phyloP scores from a whole-genome alignment of 495 filamentous ascomycete genomes.

The Hyaloscypha finlandica region DNA sequence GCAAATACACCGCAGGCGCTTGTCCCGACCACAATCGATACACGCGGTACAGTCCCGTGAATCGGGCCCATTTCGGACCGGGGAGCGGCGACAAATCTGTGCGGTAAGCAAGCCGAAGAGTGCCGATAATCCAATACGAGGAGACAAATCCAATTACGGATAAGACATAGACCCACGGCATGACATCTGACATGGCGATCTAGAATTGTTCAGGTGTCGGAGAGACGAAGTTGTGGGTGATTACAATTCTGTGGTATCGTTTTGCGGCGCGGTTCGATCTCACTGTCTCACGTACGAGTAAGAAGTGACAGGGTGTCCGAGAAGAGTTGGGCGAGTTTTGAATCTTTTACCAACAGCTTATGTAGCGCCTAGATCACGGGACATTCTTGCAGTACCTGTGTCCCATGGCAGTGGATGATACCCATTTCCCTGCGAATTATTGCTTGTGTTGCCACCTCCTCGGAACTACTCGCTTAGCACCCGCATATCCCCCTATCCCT shows the following conservation, averaged over 20 bases:
- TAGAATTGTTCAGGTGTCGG: background rate
- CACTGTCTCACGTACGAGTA: no score
- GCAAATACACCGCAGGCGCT: constrained; percentile 46
- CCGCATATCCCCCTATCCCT: background rate
- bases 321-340: no score
- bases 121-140: background rate
- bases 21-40: constrained; percentile 38
- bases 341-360: no score
- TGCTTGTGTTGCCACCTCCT: background rate
- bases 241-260: background rate
- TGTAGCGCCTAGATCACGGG: no score
- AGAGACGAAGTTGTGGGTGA: no score
- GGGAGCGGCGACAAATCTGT: constrained; percentile 27
- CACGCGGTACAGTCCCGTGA: constrained; percentile 57
- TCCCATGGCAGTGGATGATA: background rate
- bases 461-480: background rate
- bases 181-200: background rate
- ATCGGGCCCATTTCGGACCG: constrained; percentile 51
- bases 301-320: no score
- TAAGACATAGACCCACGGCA: background rate
- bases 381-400: no score
- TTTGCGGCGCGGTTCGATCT: background rate
- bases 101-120: background rate
- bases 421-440: background rate
- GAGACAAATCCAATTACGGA: background rate